Base-by-base conservation (phyloP, 2,329 filamentous ascomycete species). In the Phyllosticta citribraziliensis region DNA sequence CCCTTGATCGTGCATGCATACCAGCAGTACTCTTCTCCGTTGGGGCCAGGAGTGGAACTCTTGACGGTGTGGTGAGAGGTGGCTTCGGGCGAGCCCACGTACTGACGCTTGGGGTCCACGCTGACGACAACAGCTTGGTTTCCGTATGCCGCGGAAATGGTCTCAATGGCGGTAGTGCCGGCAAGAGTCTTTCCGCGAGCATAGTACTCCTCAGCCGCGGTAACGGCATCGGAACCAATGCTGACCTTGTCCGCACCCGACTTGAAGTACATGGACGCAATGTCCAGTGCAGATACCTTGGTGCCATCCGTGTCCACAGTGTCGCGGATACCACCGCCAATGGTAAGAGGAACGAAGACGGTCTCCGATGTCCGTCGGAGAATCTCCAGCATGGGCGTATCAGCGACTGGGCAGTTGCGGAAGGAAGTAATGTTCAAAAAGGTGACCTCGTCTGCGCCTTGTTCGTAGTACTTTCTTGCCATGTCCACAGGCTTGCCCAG, bases 341-440 rank as follows among this genome's bases (percentile, higher is more conserved):
- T 88, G 11, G 94, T 99, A 64, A 99, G 80, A 2, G 94, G 94
- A 2, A 99, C 94, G 71, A 99, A 99, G 52, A 97, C 93, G 0
- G 91, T 93, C 71, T 91, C 84, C 10, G 92, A 94, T 0, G 93
- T 91, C 66, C 85, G 84, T 55, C 91, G 85, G 55, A 99, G 80
- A 60, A 99, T 87, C 76, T 99, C 93, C 57, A 99, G 85, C 94
- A 99, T 99, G 8, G 94, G 94, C 3, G 92, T 79, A 76, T 99
- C 94, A 66, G 87, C 89, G 12, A 97, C 76, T 8, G 94, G 94
- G 66, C 91, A 96, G 78, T 97, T 94, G 64, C 94, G 87, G 83
- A 99, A 99, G 20, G 88, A 94, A 1, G 93, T 99, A 71, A 99
- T 99, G 81, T 99, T 99, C 67, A 99, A 82, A 75, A 99, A 99